phyloP scores from a whole-genome alignment of 768 basidiomycete genomes.

The Hebeloma cylindrosporum region DNA sequence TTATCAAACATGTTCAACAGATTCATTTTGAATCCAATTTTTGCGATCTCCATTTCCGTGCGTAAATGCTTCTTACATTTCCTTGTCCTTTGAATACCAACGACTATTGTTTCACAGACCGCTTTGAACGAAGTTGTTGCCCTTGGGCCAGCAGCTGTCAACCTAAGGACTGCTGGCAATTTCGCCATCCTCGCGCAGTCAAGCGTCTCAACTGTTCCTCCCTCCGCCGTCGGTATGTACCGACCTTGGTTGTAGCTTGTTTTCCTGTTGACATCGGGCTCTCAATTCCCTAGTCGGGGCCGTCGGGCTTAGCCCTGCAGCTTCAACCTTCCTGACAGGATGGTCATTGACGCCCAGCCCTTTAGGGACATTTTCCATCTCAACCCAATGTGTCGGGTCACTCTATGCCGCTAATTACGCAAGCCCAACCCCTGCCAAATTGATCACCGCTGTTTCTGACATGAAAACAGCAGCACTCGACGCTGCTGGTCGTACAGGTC shows the following conservation, averaged over 20 bases:
- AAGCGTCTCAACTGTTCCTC: slow-evolving; percentile 16
- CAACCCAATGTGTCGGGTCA: slow-evolving; percentile 21
- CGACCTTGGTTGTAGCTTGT: too few relatives aligned
- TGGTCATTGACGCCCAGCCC: slow-evolving; percentile 20
- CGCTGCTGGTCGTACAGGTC: slow-evolving; percentile 15
- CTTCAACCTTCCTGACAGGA: slow-evolving; percentile 20
- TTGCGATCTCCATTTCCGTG: too few relatives aligned
- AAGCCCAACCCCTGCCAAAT: slow-evolving; percentile 20
- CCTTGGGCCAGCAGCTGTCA: slow-evolving; percentile 8
- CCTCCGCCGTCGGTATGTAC: slow-evolving; percentile 11
- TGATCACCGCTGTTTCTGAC: slow-evolving; percentile 21
- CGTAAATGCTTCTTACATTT: not conserved
- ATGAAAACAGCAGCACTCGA: slow-evolving; percentile 24
- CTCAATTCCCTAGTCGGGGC: slow-evolving; percentile 20
- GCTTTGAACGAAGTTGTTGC: not conserved
- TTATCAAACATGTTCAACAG: too few relatives aligned
- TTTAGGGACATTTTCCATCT: slow-evolving; percentile 19
- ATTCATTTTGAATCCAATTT: too few relatives aligned
- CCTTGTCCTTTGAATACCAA: not conserved
- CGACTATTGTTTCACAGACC: slow-evolving; percentile 7
- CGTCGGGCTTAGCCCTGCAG: slow-evolving; percentile 23
- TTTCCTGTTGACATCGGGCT: too few relatives aligned
- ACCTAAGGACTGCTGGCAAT: slow-evolving; percentile 12
- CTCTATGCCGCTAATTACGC: slow-evolving; percentile 22
- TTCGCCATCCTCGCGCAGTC: slow-evolving; percentile 15